These are phyloP conservation scores for Spinacia oleracea DNA, from an alignment of 179 eudicot species.

Conservation along the genomic window DNA sequence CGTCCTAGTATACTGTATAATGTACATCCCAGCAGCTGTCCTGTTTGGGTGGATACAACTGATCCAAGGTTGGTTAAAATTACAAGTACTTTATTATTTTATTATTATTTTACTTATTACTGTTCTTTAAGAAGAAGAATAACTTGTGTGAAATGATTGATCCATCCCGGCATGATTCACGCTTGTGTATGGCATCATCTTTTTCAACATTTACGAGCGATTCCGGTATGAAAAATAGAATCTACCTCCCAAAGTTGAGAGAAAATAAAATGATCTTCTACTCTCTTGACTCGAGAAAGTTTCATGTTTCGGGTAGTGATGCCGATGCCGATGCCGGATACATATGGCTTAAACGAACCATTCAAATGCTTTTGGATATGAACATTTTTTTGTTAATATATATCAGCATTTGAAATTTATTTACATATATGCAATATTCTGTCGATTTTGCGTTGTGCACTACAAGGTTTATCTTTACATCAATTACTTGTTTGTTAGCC, in stretches of 20 bases:
- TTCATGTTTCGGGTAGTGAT: neutral
- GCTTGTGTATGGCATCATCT: too few relatives aligned
- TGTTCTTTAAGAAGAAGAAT: neutral
- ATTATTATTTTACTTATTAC: neutral
- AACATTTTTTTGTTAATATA: too few relatives aligned
- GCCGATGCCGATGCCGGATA: neutral
- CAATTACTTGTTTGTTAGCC: constrained; percentile 1
- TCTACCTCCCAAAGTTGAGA: neutral
- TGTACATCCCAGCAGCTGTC: neutral
- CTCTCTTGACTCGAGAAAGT: neutral
- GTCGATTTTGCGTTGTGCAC: neutral
- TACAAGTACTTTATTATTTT: too few relatives aligned
- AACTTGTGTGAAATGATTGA: constrained; percentile 6
- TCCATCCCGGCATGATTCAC: neutral
- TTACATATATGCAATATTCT: neutral
- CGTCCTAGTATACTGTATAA: neutral
- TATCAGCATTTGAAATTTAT: neutral
- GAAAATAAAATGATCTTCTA: neutral
- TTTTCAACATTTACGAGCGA: neutral
- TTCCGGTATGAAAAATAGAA: neutral
- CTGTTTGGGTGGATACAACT: neutral
- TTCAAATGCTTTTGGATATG: too few relatives aligned
- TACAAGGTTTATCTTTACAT: neutral
- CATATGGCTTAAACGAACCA: neutral
- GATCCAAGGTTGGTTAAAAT: constrained; percentile 18